Evolutionary conservation across 805 yeast species (phyloP), one percentile per base, ranked within the genome.

Genomic region (Isabelozyma gotoi): DNA sequence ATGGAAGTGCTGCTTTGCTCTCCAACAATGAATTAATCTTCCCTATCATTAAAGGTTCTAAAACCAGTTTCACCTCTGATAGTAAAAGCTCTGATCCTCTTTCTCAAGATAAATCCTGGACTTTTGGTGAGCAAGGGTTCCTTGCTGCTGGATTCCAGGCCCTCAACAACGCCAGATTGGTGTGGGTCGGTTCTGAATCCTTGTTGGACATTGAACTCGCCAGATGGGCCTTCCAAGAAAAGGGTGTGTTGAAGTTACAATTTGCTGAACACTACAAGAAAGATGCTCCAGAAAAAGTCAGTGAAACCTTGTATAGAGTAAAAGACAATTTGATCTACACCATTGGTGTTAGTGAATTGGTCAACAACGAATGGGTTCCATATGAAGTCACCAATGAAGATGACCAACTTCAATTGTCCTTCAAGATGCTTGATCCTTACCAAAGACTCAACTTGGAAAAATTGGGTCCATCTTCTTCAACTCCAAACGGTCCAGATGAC

Each of bases 401-500:
- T 33, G 75, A 78, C 40, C 86, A 84, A 47, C 62, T 88, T 43
- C 99, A 94, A 68, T 71, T 94, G 44, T 91, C 89, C 56, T 81
- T 90, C 63, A 81, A 78, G 56, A 84, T 94, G 92, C 78, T 94
- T 50, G 98, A 94, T 62, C 99, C 99, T 35, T 94, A 92, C 71
- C 90, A 90, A 60, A 82, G 99, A 59, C 60, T 92, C 45, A 81
- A 76, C 47, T 68, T 94, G 56, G 53, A 63, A 15, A 73, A 76
- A 20, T 59, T 71, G 36, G 72, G 72, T 7, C 62, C 65, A 7
- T 68, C 53, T n/a, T 52, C 68, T 3, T 62, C 70, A 2, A 42
- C 57, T 2, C 62, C 55, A 6, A 67, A 67, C 21, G 68, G 67
- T 10, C 57, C 55, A 4, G 64, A 75, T n/a, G 84, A 81, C 56